Conservation (phyloP, 345 rosid species). For the Linum trigynum region DNA sequence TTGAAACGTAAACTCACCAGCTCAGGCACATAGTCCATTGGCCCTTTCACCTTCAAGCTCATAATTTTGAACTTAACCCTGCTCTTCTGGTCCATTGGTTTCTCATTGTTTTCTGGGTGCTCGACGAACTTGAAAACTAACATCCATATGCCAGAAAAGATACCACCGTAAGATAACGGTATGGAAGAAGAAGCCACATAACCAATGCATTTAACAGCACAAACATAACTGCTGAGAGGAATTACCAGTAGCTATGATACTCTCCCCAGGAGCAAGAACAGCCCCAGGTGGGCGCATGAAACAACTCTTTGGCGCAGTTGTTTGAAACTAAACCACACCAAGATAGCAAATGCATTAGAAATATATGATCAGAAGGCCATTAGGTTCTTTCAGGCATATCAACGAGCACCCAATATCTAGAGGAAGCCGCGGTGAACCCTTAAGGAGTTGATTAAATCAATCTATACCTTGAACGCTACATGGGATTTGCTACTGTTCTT, state of each 20-base stretch:
- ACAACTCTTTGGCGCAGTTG: conserved; percentile 97
- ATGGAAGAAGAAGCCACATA: not conserved
- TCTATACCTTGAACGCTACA: conserved; percentile 80
- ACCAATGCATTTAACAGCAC: not conserved
- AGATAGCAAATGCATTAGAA: not conserved
- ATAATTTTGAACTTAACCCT: conserved; percentile 87
- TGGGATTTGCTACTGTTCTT: conserved; percentile 89
- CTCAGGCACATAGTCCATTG: conserved; percentile 86
- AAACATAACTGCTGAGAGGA: not conserved
- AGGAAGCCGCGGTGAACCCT: conserved; percentile 6
- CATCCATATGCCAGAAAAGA: conserved; percentile 9
- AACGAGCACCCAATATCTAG: not conserved
- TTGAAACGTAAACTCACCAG: conserved; percentile 46
- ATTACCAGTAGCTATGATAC: conserved; percentile 79
- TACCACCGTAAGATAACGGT: conserved; percentile 8
- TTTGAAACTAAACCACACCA: conserved; percentile 62
- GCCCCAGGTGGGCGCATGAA: conserved; percentile 99
- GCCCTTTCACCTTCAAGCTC: conserved; percentile 84
- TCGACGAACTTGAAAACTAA: conserved; percentile 96
- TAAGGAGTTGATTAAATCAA: conserved; percentile 1
- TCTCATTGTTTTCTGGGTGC: conserved; percentile 87
- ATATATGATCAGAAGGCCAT: not conserved
- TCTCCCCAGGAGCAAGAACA: conserved; percentile 87
- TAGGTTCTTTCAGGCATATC: not conserved
- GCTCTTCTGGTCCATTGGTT: conserved; percentile 81